A percentile compares a stretch with the other conserved stretches of the same genome.
Evolutionary conservation across 179 eudicot genomes (phyloP).

Genomic region (Amaranthus tricolor): DNA sequence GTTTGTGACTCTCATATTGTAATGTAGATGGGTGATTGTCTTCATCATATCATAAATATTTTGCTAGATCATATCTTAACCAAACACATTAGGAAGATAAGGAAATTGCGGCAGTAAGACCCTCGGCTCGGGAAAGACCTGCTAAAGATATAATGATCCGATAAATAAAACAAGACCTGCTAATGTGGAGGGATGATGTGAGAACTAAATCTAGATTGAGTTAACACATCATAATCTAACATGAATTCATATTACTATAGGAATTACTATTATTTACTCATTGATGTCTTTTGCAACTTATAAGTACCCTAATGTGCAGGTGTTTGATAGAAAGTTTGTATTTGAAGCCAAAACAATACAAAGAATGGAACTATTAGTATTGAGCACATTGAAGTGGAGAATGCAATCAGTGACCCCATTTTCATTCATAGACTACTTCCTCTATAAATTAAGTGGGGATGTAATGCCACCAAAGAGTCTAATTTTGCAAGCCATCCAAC

Average conservation of each 20-base stretch:
- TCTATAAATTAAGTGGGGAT: conserved; percentile 48
- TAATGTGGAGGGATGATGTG: neutral
- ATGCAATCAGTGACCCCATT: conserved; percentile 79
- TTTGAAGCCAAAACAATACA: conserved; percentile 72
- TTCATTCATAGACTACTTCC: conserved; percentile 60
- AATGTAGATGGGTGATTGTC: no score
- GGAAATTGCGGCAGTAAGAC: no score
- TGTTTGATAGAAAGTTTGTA: conserved; percentile 47
- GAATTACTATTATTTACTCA: neutral
- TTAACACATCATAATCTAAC: neutral
- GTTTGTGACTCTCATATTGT: no score
- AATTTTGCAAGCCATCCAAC: conserved; percentile 43
- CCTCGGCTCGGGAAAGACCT: no score
- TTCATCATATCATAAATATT: no score
- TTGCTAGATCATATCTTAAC: no score
- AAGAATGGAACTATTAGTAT: conserved; percentile 75
- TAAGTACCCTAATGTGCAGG: conserved; percentile 29
- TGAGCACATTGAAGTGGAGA: conserved; percentile 85
- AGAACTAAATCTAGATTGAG: neutral
- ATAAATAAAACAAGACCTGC: neutral
- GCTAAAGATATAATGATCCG: neutral
- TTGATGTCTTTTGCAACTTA: neutral
- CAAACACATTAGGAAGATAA: no score
- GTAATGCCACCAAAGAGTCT: conserved; percentile 38
- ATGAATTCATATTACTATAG: neutral